A percentile compares a stretch with the other conserved stretches of the same genome.
Conservation (phyloP, 2,329 filamentous ascomycete genomes). For the Metarhizium anisopliae region DNA sequence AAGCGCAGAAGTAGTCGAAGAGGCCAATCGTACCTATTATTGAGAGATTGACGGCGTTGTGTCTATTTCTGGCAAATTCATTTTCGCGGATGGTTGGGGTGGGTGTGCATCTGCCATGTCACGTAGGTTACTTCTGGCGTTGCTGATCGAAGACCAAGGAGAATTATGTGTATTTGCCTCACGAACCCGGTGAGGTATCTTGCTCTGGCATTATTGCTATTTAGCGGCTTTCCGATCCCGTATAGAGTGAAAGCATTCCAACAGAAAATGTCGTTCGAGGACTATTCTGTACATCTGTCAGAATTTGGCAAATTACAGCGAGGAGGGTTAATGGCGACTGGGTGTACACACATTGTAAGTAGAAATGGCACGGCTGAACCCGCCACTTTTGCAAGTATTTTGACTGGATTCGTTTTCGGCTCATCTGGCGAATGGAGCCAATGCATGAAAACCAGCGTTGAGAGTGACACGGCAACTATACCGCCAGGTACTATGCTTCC, state of each 20-base stretch:
- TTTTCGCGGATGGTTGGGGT: no score
- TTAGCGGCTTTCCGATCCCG: slow-evolving; percentile 22
- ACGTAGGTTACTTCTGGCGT: no score
- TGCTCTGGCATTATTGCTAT: slow-evolving; percentile 12
- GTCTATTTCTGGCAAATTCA: no score
- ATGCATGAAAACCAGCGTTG: slow-evolving; percentile 17
- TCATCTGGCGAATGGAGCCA: slow-evolving; percentile 16
- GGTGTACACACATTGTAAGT: slow-evolving; percentile 47
- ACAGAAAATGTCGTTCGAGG: slow-evolving; percentile 45
- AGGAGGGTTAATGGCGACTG: slow-evolving; percentile 5
- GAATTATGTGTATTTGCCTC: not conserved
- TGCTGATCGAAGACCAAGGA: no score
- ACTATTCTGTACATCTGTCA: slow-evolving; percentile 31
- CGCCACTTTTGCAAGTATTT: slow-evolving; percentile 36
- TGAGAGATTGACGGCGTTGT: no score
- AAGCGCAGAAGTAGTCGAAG: no score
- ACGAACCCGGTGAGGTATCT: not conserved
- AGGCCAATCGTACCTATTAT: no score
- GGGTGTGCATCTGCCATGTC: no score
- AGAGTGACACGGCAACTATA: slow-evolving; percentile 17
- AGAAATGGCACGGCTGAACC: slow-evolving; percentile 42
- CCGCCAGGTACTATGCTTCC: slow-evolving; percentile 18
- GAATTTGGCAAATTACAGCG: slow-evolving; percentile 11
- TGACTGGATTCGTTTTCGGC: slow-evolving; percentile 18
- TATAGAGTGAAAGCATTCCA: slow-evolving; percentile 39